These are phyloP conservation scores for Aureoboletus auriporus DNA, from an alignment of 768 basidiomycete genomes.

Conservation along the genomic window DNA sequence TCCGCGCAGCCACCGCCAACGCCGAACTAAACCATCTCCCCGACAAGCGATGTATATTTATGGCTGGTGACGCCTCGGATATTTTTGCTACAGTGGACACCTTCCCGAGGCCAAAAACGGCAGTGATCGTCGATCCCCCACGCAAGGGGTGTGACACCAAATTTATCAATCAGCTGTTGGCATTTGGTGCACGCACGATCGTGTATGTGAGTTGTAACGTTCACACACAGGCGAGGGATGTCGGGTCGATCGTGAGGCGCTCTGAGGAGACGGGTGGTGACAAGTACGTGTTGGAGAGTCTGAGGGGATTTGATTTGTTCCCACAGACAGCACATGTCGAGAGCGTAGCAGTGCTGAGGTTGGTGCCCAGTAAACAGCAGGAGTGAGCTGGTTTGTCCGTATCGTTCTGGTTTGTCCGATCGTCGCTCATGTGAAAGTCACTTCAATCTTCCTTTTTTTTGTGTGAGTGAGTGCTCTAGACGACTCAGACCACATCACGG, in stretches of 20 bases:
- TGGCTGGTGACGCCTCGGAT: slow-evolving; percentile 78
- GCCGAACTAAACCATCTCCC: slow-evolving; percentile 60
- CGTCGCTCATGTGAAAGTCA: too few species aligned
- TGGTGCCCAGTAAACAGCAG: slow-evolving; percentile 14
- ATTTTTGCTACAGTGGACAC: slow-evolving; percentile 68
- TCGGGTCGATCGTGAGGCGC: slow-evolving; percentile 62
- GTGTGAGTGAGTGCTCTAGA: too few species aligned
- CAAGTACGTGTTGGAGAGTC: slow-evolving; percentile 74
- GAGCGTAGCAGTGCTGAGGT: slow-evolving; percentile 64
- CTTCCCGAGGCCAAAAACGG: slow-evolving; percentile 66
- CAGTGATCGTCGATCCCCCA: slow-evolving; percentile 84
- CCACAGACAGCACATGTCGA: slow-evolving; percentile 97
- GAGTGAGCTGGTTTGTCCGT: too few species aligned
- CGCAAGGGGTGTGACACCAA: slow-evolving; percentile 88
- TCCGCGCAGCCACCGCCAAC: slow-evolving; percentile 64
- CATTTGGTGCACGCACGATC: slow-evolving; percentile 61
- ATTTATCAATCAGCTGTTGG: slow-evolving; percentile 73
- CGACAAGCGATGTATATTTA: slow-evolving; percentile 56
- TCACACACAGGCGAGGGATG: slow-evolving; percentile 87
- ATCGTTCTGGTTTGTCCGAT: too few species aligned
- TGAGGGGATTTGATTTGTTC: slow-evolving; percentile 92
- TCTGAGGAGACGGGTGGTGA: slow-evolving; percentile 36
- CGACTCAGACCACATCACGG: too few species aligned
- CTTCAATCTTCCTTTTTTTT: too few species aligned
- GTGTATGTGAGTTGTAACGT: slow-evolving; percentile 97